These are phyloP conservation scores for Clavispora carvajalis DNA, from an alignment of 805 yeast species.

Conservation along the genomic window DNA sequence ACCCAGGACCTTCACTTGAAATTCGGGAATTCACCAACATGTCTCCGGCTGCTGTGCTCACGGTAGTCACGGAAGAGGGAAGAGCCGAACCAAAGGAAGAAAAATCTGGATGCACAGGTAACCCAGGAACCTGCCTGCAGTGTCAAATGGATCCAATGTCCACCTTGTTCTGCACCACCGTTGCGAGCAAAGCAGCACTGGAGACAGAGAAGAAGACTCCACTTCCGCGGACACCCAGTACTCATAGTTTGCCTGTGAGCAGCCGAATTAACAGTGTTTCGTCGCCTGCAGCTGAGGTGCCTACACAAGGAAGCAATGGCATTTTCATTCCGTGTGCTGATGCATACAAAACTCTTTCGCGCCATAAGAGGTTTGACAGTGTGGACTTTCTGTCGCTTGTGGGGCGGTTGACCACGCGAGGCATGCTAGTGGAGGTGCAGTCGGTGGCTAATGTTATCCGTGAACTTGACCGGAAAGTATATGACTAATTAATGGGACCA, in stretches of 20 bases:
- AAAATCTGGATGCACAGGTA: constrained; percentile 63
- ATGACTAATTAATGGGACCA: constrained; percentile 24
- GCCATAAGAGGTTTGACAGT: constrained; percentile 71
- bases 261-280: constrained; percentile 9
- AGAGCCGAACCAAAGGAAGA: constrained; percentile 10
- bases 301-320: constrained; percentile 21
- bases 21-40: constrained; percentile 40
- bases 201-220: constrained; percentile 8
- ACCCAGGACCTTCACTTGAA: constrained; percentile 60
- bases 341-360: constrained; percentile 79
- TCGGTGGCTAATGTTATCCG: constrained; percentile 80
- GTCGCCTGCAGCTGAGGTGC: constrained; percentile 13
- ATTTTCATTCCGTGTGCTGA: constrained; percentile 84
- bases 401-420: constrained; percentile 70
- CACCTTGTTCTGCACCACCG: constrained; percentile 80
- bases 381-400: constrained; percentile 73
- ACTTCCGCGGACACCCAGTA: not conserved
- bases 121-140: constrained; percentile 82
- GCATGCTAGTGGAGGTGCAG: constrained; percentile 89
- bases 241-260: not conserved
- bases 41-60: constrained; percentile 35
- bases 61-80: constrained; percentile 14
- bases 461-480: constrained; percentile 68
- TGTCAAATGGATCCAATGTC: constrained; percentile 87
- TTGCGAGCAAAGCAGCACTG: constrained; percentile 49